Evolutionary conservation across 129 eudicot species (phyloP).

Genomic region (Arctium minus): DNA sequence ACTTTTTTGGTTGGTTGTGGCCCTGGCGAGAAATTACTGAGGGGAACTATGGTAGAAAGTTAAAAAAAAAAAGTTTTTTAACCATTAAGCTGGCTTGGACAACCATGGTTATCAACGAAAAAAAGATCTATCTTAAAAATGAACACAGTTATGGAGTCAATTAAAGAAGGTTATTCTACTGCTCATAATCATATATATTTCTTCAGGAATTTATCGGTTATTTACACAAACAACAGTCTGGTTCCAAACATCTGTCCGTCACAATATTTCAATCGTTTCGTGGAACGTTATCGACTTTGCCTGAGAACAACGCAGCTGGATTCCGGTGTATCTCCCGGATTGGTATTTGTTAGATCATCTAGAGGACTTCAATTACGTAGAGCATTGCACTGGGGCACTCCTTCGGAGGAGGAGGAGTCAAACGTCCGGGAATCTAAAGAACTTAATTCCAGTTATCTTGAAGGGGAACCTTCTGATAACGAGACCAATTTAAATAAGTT

Average conservation of each 20-base stretch:
- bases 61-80: too few species aligned
- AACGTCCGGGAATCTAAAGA: constrained; percentile 12
- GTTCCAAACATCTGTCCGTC: constrained; percentile 19
- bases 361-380: constrained; percentile 19
- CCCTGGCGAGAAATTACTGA: too few species aligned
- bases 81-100: background rate
- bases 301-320: constrained; percentile 8
- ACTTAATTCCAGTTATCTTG: constrained; percentile 6
- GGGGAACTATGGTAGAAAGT: too few species aligned
- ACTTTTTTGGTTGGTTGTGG: too few species aligned
- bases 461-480: constrained; percentile 18
- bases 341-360: constrained; percentile 22
- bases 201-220: constrained; percentile 49
- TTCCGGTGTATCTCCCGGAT: constrained; percentile 15
- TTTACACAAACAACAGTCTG: constrained; percentile 21
- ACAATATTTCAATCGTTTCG: constrained; percentile 20
- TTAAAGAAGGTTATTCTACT: background rate
- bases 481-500: constrained; percentile 12
- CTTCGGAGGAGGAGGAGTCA: constrained; percentile 23
- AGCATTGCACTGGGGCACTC: constrained; percentile 9
- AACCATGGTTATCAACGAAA: background rate
- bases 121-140: background rate
- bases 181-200: background rate
- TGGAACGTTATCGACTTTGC: constrained; percentile 25
- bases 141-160: background rate